Conservation (phyloP, 1,139 yeast species). For the Pichia sp. region DNA sequence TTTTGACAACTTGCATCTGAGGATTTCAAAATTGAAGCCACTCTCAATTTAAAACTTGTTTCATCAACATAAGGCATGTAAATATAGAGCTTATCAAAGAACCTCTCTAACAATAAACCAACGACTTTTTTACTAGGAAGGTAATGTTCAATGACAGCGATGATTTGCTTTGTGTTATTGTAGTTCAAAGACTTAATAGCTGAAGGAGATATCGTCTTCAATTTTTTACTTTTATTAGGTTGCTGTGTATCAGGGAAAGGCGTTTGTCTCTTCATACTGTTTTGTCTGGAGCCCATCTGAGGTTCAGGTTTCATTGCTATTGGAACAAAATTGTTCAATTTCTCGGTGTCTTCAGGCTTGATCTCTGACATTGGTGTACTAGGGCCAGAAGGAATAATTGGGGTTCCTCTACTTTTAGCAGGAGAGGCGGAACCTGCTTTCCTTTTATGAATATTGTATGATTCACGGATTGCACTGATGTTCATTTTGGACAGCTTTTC, state of each 20-base stretch:
- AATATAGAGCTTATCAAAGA: constrained; percentile 38
- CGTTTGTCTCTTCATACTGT: constrained; percentile 14
- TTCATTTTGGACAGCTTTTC: constrained; percentile 32
- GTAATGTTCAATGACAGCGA: constrained; percentile 38
- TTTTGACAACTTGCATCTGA: constrained; percentile 32
- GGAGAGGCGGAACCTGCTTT: constrained; percentile 7
- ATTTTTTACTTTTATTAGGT: constrained; percentile 19
- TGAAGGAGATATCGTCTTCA: constrained; percentile 30
- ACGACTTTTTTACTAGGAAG: constrained; percentile 37
- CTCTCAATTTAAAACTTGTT: constrained; percentile 33
- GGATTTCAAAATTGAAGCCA: constrained; percentile 33
- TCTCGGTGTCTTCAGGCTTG: constrained; percentile 20
- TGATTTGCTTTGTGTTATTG: constrained; percentile 33
- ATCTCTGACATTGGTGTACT: constrained; percentile 22
- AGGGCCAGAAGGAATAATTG: constrained; percentile 15
- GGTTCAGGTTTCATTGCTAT: constrained; percentile 23
- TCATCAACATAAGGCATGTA: constrained; percentile 42
- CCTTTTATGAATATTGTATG: constrained; percentile 6
- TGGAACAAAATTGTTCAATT: constrained; percentile 20
- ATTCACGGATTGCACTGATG: constrained; percentile 29
- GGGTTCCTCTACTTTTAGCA: constrained; percentile 11
- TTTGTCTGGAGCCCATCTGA: constrained; percentile 14
- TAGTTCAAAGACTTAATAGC: constrained; percentile 32
- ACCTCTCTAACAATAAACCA: constrained; percentile 38
- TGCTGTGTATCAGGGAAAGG: not conserved